Evolutionary conservation across 306 rosid genomes (phyloP), one percentile per base, ranked within the genome.

Genomic region (Malus sylvestris): DNA sequence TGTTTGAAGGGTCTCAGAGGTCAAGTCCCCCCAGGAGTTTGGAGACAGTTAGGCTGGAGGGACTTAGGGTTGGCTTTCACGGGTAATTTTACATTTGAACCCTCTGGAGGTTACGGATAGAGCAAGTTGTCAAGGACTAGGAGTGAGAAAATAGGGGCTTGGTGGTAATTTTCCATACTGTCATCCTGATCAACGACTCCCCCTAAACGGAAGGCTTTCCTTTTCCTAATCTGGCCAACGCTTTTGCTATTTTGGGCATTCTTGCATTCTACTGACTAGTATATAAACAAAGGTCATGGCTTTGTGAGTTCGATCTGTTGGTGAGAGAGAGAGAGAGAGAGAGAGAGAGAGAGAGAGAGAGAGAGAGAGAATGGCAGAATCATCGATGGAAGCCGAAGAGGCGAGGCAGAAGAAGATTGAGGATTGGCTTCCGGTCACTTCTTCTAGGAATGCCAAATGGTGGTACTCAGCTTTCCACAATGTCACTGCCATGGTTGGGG

Each of bases 401-500:
- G 68, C 61, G 2, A 75, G 10, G 42, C 81, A 64, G 62, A 83
- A 83, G 59, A 69, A 60, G 16, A 80, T 93, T 12, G 85, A 91
- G 0, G 85, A 86, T 10, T 94, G 98, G 98, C 98, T 94, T 82
- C 98, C 98, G 0, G 73, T 93, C 55, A 90, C 98, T 19, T 87
- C 94, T 13, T 83, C 93, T 0, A 81, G 98, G 57, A 85, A 90
- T 27, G 98, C 94, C 5, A 93, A 93, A 84, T 93, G 98, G 98
- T 90, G 97, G 98, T 91, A 85, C 67, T 90, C 98, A 0, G 93
- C 98, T 62, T 94, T 89, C 78, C 98, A 94, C 83, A 94, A 94
- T 67, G 88, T 90, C 84, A 94, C 98, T 0, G 96, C 98, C 79
- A 94, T 91, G 98, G 98, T 91, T 10, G 98, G 98, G 3, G 98